Evolutionary conservation across 768 basidiomycete species (phyloP), one percentile per base, ranked within the genome.

Genomic region (Leucosporidium scottii): DNA sequence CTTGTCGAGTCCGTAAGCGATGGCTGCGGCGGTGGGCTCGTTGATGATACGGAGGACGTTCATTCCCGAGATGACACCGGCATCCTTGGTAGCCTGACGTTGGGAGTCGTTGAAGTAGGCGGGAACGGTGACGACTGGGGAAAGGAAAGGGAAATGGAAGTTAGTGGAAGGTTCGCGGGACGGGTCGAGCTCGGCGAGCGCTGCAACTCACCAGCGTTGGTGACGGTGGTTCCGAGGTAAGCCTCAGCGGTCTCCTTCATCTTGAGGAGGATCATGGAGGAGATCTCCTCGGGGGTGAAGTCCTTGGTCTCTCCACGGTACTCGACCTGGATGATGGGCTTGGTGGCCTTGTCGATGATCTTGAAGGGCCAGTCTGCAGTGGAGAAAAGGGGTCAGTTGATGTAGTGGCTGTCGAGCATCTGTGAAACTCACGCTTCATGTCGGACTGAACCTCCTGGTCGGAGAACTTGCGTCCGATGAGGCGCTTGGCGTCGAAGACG

Each of bases 41-140:
- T 97, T 97, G 82, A 97, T 94, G 79, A 97, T 96, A 82, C 94
- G 92, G 76, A 94, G 89, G 69, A 97, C 89, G 78, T 94, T 92
- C 73, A 98, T 81, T 70, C 94, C 94, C 25, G 92, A 85, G 76
- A 98, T 97, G 68, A 85, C 86, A 74, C 94, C 94, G 48, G 94
- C 93, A 77, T 98, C 94, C 83, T 96, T 98, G 75, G 94, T 98
- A 27, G 94, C 94, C 77, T 94, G 92, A 78, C 94, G 90, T 78
- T 98, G 94, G 30, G 94, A 93, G 82, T 98, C 93, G 80, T 98
- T 98, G 84, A 97, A 97, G 83, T 97, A 97, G 48, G 93, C 93
- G 39, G 93, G 93, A 71, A 97, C 82, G 71, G 81, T 82, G 74
- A 82, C 80, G 69, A 79, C 78, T 59, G 59, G 8, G 39, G n/a